Evolutionary conservation across 768 basidiomycete genomes (phyloP), one percentile per base, ranked within the genome.

Genomic region (Pleurotus salmoneostramineus): DNA sequence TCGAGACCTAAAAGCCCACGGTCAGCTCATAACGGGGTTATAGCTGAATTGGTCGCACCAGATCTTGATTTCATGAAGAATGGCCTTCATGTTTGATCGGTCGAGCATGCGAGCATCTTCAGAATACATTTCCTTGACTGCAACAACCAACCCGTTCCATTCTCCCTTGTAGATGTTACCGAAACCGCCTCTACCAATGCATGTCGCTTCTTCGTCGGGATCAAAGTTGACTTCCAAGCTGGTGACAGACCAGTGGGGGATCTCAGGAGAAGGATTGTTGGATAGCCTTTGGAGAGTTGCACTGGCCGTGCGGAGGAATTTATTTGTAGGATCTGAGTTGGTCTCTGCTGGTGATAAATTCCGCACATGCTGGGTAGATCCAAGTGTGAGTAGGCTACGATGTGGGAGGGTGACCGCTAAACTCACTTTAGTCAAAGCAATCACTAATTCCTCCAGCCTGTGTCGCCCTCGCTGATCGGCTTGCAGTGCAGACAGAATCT

Each of bases 21-120:
- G 1, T 8, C 40, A 42, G 40, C 40, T 42, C 10, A 42, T n/a
- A 42, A 42, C 40, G 10, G n/a, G 10, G n/a, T n/a, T 3, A 42
- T 3, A 42, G 21, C 2, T 27, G 21, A 27, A 27, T 27, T 27
- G 21, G 21, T 27, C 21, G 21, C 40, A 42, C 73, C 74, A 77
- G 46, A 69, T 42, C 12, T 70, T 60, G 14, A 70, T 70, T 46
- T 77, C 74, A 14, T 64, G 64, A 32, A 32, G 14, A 40, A 34
- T 7, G 36, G 34, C 17, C 33, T 37, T 21, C 12, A 58, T 10
- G 31, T 57, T 36, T 6, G 40, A 12, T 8, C 11, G 42, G 6
- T 45, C 15, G 40, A 45, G 57, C 43, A 61, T 17, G 11, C 50
- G 17, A 10, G 50, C 50, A 14, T 51, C 50, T 33, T 10, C 50